Evolutionary conservation across 2,329 filamentous ascomycete genomes (phyloP), one percentile per base, ranked within the genome.

Genomic region (Stylonectria norvegica): DNA sequence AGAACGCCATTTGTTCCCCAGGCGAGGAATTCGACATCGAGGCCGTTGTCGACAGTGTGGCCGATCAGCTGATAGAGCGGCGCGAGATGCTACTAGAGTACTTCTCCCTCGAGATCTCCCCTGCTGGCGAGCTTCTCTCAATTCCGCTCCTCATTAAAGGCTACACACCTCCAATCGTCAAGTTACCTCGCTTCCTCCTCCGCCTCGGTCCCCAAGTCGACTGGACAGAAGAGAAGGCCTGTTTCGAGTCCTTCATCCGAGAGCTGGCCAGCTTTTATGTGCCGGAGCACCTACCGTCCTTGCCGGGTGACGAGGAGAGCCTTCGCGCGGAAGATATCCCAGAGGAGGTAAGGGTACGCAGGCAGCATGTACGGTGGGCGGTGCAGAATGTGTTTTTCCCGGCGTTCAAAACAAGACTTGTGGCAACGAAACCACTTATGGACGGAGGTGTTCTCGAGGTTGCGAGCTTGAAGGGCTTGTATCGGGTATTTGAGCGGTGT

Each of bases 401-500:
- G 0, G 88, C 89, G 1, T 87, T 96, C 58, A 88, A 89, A 61
- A 73, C 85, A 5, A 75, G 89, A 42, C 66, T 98, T 33, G 80
- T 97, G 40, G 90, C 88, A 15, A 96, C 93, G 7, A 84, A 78
- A 49, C 73, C 76, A 5, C 67, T 97, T 55, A 78, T 94, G 66
- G 79, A 82, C 36, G 85, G 81, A 0, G 77, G 72, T 7, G 80
- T 95, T 9, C 69, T 95, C 33, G 91, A 98, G 65, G 81, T 95
- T 34, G 91, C 93, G 2, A 89, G 94, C 67, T 65, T 97, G 43
- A 97, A 95, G 64, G 89, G 90, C 0, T 61, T 98, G 42, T 98
- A 98, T 64, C 74, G 87, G 32, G 90, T 97, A 3, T 98, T 98
- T 72, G 93, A 98, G 67, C 73, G 93, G 39, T 97, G 93, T 63